These are phyloP conservation scores for Bjerkandera adusta DNA, from an alignment of 1,284 basidiomycete genomes.

Conservation along the genomic window DNA sequence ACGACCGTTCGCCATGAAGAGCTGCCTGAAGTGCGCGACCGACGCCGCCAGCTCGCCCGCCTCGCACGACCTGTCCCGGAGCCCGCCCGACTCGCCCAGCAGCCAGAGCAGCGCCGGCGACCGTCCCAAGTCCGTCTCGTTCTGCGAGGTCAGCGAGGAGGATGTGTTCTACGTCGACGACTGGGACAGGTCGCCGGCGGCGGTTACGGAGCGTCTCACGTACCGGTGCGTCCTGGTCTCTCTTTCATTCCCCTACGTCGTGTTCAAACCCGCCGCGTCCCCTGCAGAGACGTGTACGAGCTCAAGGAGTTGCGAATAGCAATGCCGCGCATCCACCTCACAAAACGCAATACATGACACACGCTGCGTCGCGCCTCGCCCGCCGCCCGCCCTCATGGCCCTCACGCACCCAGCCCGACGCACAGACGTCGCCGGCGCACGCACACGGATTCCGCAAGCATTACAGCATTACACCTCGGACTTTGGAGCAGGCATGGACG, in stretches of 20 bases:
- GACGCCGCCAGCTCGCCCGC: slow-evolving; percentile 1
- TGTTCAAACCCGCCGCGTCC: neutral
- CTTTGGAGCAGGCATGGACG: slow-evolving; percentile 10
- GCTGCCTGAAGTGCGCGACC: slow-evolving; percentile 16
- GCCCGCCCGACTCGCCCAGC: slow-evolving; percentile 22
- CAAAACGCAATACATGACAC: slow-evolving; percentile 7
- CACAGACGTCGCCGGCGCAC: neutral
- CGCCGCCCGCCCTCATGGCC: neutral
- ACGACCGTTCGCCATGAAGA: slow-evolving; percentile 11
- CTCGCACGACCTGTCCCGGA: slow-evolving; percentile 21
- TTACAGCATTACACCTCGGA: slow-evolving; percentile 6
- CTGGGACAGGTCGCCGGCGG: slow-evolving; percentile 56
- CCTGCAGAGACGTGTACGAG: slow-evolving; percentile 16
- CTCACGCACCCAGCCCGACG: neutral
- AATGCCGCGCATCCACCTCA: slow-evolving; percentile 13
- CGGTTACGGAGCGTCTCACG: slow-evolving; percentile 33
- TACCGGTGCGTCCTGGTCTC: slow-evolving; percentile 31
- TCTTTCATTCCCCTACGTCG: neutral
- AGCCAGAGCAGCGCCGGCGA: slow-evolving; percentile 18
- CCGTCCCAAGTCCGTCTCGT: slow-evolving; percentile 51
- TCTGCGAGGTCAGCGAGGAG: slow-evolving; percentile 43
- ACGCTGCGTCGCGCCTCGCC: neutral
- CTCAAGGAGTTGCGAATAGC: slow-evolving; percentile 16
- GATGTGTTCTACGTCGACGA: slow-evolving; percentile 63
- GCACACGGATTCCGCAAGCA: neutral